Base-by-base conservation (phyloP, 2,329 filamentous ascomycete species). In the Teratosphaeria gauchensis region DNA sequence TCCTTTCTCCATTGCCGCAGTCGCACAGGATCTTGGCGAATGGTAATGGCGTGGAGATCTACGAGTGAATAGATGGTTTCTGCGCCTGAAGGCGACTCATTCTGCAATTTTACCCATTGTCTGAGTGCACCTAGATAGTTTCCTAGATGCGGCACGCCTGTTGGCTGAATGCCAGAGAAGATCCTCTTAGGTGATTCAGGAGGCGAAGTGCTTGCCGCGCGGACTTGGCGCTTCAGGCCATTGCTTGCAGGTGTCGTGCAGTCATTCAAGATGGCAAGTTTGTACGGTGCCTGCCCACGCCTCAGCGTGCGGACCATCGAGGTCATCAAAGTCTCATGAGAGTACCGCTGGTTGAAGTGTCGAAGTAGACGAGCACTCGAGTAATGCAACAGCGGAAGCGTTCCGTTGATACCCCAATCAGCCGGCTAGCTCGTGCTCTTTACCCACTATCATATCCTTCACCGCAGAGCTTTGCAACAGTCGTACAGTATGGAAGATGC, bases 91-190 rank as follows among this genome's bases (percentile, higher is more conserved):
- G 76, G 64, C 0, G 84, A 78, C 42, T 81, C 77, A 61, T 90
- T 77, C 64, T 99, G 92, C 7, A 96, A 79, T 61, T 81, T 80
- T 53, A 88, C 87, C 94, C 94, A 99, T 79, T 90, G 85, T 55
- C 84, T 83, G 58, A 99, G 77, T 16, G 94, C 94, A 30, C 94
- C 94, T 11, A 95, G 82, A 74, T 96, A 99, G 76, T 99, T 99
- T 58, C 94, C 94, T 32, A 99, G 77, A 73, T 99, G 94, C 14
- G 94, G 94, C 28, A 95, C 82, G 38, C 92, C 94, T 0, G 94
- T 99, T 19, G 94, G 94, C 74, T 99, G 94, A 66, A 99, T 99
- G 56, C 92, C 94, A 3, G 94, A 97, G 78, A 99, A 96, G 68
- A 97, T 84, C 60, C 87, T 79, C 58, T 79, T 70, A 59, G 24